Conservation (phyloP, 2,329 filamentous ascomycete genomes). For the Penicillium sp. region DNA sequence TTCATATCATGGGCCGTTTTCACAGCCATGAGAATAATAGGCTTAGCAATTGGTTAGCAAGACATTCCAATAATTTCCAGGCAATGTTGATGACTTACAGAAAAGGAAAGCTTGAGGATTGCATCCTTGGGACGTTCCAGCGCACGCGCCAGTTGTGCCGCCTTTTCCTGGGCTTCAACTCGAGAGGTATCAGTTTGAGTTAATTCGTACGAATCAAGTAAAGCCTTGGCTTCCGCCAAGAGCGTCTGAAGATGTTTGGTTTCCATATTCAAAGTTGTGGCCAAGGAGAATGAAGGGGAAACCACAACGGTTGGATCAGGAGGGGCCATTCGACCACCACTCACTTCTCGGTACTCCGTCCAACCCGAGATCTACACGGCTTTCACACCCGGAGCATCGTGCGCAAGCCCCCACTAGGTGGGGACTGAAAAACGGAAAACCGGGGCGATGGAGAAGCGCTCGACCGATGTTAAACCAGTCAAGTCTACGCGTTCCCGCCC, state of each 20-base stretch:
- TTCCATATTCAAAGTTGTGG: slow-evolving; percentile 8
- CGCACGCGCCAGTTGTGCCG: slow-evolving; percentile 12
- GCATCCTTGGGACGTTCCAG: slow-evolving; percentile 20
- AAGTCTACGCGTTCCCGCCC: background rate
- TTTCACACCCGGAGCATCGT: background rate
- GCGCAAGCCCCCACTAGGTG: background rate
- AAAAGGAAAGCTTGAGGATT: slow-evolving; percentile 19
- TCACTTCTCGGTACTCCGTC: no score
- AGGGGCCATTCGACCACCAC: background rate
- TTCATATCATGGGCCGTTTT: slow-evolving; percentile 20
- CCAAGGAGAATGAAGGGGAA: background rate
- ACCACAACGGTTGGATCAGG: background rate
- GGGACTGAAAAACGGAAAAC: background rate
- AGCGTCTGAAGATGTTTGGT: slow-evolving; percentile 7
- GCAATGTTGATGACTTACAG: background rate
- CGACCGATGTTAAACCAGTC: background rate
- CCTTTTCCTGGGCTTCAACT: slow-evolving; percentile 17
- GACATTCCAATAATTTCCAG: background rate
- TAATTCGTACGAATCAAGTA: slow-evolving; percentile 12
- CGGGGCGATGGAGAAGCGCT: background rate
- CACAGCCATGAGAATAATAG: slow-evolving; percentile 18
- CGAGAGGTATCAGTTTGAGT: slow-evolving; percentile 7
- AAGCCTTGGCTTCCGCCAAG: slow-evolving; percentile 2
- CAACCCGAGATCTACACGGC: background rate
- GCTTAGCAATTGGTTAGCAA: slow-evolving; percentile 4